phyloP scores from a whole-genome alignment of 1,284 basidiomycete genomes.

The Hemileia vastatrix region DNA sequence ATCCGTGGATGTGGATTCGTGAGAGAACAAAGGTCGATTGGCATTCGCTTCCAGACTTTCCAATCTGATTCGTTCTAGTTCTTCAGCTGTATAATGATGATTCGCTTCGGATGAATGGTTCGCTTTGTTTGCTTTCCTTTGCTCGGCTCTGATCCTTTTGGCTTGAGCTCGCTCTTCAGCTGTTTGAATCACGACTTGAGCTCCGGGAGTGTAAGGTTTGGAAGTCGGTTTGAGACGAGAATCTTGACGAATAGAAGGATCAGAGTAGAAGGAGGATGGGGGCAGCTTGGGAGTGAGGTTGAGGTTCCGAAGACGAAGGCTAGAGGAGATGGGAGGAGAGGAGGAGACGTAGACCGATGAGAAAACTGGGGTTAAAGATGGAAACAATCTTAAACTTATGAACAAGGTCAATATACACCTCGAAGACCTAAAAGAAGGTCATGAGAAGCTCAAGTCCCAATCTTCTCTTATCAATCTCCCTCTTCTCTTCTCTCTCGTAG shows the following conservation, averaged over 20 bases:
- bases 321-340: background rate
- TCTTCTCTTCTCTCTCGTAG: conserved; percentile 37
- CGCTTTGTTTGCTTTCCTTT: conserved; percentile 13
- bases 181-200: conserved; percentile 40
- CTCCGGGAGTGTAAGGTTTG: conserved; percentile 39
- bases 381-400: background rate
- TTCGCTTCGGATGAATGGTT: conserved; percentile 24
- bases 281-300: background rate
- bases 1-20: conserved; percentile 55
- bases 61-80: conserved; percentile 59
- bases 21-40: conserved; percentile 59
- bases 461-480: conserved; percentile 25
- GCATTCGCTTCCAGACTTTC: conserved; percentile 58
- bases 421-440: background rate
- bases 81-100: conserved; percentile 49
- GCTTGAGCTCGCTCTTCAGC: conserved; percentile 36
- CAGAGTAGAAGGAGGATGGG: background rate
- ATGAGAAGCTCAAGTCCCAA: conserved; percentile 13
- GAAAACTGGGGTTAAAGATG: too few relatives aligned
- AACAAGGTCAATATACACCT: background rate
- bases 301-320: background rate
- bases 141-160: conserved; percentile 28
- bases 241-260: background rate
- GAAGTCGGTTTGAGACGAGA: background rate
- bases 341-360: background rate